phyloP scores from a whole-genome alignment of 2,329 filamentous ascomycete species.

The Phaeosphaeria sp. region DNA sequence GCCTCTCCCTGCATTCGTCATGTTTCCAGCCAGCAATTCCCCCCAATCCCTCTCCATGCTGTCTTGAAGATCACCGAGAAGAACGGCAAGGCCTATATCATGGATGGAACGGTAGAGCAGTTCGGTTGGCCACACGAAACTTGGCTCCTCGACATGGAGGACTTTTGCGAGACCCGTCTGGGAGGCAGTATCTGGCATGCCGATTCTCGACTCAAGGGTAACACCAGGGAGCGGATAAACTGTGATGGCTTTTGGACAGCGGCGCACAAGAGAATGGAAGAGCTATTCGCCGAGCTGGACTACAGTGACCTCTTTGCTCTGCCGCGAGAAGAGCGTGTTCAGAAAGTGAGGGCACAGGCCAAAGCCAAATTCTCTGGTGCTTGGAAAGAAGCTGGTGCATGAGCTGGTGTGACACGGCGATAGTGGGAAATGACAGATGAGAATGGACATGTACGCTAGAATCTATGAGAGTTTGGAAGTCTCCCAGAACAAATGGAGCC shows the following conservation, averaged over 20 bases:
- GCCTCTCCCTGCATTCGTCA: neutral
- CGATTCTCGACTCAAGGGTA: too few species aligned
- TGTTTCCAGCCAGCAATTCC: neutral
- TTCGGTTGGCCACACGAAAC: conserved; percentile 9
- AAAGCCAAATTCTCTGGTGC: conserved; percentile 3
- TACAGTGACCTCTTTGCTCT: conserved; percentile 5
- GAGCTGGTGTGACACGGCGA: neutral
- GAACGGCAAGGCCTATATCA: conserved; percentile 1
- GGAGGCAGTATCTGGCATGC: too few species aligned
- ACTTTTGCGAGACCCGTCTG: neutral
- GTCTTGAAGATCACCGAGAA: conserved; percentile 2
- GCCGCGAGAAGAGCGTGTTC: neutral
- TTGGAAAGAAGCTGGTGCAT: neutral
- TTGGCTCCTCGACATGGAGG: conserved; percentile 5
- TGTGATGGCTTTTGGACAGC: conserved; percentile 5
- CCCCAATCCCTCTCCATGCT: conserved; percentile 5
- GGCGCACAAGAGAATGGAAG: conserved; percentile 1
- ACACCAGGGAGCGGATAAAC: too few species aligned
- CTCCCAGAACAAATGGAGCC: neutral
- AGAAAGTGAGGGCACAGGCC: conserved; percentile 2
- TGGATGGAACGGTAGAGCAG: conserved; percentile 14
- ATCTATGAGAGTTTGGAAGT: neutral
- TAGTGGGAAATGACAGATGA: neutral
- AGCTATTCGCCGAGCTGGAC: conserved; percentile 6
- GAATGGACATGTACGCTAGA: neutral